These are phyloP conservation scores for Porcisia hertigi DNA, from an alignment of 208 protist genomes.

Conservation along the genomic window DNA sequence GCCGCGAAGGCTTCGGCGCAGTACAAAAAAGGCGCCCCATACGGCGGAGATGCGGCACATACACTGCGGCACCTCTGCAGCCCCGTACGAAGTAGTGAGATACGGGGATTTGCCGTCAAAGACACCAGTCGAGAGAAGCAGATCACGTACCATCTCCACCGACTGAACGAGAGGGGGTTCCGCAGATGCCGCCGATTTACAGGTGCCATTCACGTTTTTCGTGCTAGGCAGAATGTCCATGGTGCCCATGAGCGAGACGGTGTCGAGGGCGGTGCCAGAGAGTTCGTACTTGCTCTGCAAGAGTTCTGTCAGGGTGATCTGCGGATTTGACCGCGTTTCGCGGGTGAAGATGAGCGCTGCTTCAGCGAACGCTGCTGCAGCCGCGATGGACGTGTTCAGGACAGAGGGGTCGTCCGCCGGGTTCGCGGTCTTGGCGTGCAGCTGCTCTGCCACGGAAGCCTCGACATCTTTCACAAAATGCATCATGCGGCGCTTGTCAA, in stretches of 20 bases:
- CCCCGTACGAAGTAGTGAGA: constrained; percentile 79
- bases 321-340: constrained; percentile 19
- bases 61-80: constrained; percentile 81
- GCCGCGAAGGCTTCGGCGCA: constrained; percentile 61
- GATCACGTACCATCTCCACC: constrained; percentile 53
- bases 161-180: constrained; percentile 30
- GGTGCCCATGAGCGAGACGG: constrained; percentile 66
- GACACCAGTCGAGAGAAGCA: constrained; percentile 77
- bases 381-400: constrained; percentile 27
- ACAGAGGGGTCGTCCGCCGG: constrained; percentile 44
- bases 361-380: constrained; percentile 20
- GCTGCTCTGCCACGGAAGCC: constrained; percentile 64
- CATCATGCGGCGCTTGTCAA: constrained; percentile 93
- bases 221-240: constrained; percentile 33
- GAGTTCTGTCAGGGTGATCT: constrained; percentile 42
- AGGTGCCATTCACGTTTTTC: background rate
- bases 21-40: constrained; percentile 77
- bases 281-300: constrained; percentile 58
- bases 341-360: constrained; percentile 21
- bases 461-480: constrained; percentile 89
- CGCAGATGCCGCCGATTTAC: background rate
- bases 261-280: constrained; percentile 41
- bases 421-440: constrained; percentile 68
- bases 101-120: constrained; percentile 81
- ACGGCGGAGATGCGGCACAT: constrained; percentile 89